Evolutionary conservation across 2,329 filamentous ascomycete species (phyloP).

Genomic region (Fusarium pininemorale): DNA sequence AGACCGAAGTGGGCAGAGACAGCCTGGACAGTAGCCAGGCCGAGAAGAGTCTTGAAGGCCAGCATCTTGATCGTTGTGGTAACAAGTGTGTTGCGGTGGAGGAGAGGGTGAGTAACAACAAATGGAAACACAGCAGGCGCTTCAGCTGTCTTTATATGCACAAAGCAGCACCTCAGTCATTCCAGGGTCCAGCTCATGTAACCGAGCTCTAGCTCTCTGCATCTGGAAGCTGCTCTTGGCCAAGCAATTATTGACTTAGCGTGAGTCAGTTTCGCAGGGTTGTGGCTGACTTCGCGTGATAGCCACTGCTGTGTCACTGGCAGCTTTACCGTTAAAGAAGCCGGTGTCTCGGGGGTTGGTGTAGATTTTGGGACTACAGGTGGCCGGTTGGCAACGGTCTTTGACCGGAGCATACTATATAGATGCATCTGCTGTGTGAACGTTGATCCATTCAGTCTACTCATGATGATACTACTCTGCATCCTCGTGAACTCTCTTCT

Average conservation of each 20-base stretch:
- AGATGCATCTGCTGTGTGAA: neutral
- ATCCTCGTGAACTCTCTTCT: neutral
- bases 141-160: slow-evolving; percentile 28
- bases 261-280: slow-evolving; percentile 34
- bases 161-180: neutral
- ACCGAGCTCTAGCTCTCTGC: slow-evolving; percentile 15
- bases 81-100: neutral
- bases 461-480: too few species aligned
- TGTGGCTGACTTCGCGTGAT: slow-evolving; percentile 3
- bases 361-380: slow-evolving; percentile 17
- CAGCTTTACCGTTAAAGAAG: neutral
- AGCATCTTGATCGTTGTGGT: slow-evolving; percentile 37
- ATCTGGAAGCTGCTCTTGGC: slow-evolving; percentile 1
- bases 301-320: slow-evolving; percentile 13
- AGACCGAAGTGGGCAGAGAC: slow-evolving; percentile 60
- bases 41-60: slow-evolving; percentile 45
- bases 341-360: slow-evolving; percentile 29
- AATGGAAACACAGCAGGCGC: neutral
- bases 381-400: slow-evolving; percentile 13
- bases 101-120: neutral
- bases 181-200: slow-evolving; percentile 9
- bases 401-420: neutral
- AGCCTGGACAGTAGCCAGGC: slow-evolving; percentile 49
- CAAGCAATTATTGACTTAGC: slow-evolving; percentile 23
- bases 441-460: neutral